Conservation (phyloP, 441 rosid genomes). For the Adansonia gregorii region DNA sequence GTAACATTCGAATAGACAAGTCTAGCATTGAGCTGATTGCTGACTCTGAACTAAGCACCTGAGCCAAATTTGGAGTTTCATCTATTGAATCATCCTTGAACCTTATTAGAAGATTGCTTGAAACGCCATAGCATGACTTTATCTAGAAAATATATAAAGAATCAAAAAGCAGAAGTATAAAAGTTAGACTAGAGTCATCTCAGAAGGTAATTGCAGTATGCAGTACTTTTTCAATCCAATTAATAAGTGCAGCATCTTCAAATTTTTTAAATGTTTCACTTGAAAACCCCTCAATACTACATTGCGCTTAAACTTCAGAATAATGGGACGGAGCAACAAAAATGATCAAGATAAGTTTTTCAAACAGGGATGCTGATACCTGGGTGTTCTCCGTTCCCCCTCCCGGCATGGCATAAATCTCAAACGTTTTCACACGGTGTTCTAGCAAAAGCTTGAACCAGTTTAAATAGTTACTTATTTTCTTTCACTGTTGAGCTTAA, state of each 20-base stretch:
- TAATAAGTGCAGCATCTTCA: background rate
- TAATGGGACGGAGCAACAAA: background rate
- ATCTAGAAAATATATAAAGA: constrained; percentile 52
- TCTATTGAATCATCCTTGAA: constrained; percentile 87
- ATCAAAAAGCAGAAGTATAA: constrained; percentile 8
- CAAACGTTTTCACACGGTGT: background rate
- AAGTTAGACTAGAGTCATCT: constrained; percentile 1
- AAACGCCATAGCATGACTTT: constrained; percentile 86
- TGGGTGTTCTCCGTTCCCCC: background rate
- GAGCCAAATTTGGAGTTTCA: constrained; percentile 84
- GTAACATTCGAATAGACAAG: constrained; percentile 84
- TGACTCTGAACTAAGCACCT: constrained; percentile 84
- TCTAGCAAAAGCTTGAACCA: background rate
- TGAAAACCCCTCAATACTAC: background rate
- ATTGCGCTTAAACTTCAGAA: background rate
- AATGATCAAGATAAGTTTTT: constrained; percentile 7
- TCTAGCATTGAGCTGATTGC: constrained; percentile 95
- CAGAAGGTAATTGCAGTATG: background rate
- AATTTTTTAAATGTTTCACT: background rate
- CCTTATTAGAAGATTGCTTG: constrained; percentile 85
- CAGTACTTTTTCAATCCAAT: background rate
- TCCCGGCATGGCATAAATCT: background rate
- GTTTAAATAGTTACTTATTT: background rate
- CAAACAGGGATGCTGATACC: background rate
- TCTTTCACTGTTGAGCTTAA: background rate